Evolutionary conservation across 805 yeast genomes (phyloP), one percentile per base, ranked within the genome.

Genomic region (Blastobotrys muscicola): DNA sequence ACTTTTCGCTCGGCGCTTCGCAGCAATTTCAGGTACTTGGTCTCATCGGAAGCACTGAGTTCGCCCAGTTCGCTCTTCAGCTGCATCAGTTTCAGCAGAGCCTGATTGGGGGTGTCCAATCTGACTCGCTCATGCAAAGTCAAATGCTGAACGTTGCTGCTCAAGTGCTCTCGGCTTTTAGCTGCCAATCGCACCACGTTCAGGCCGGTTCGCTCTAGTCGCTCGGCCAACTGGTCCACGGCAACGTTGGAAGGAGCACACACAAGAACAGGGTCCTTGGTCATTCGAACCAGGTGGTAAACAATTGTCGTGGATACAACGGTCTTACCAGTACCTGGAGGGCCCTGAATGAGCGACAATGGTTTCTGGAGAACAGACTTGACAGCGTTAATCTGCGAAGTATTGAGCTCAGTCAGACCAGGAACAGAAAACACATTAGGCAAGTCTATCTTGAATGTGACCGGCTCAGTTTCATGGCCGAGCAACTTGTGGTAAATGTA

Each of bases 221-320:
- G 82, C 8, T 71, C 72, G 2, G 95, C 85, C 44, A 89, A 69
- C 65, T 89, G 95, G 60, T 89, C 96, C 29, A 85, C 95, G 0
- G 96, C 97, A 40, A 89, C 90, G 61, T 89, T 89, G 14, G 95
- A 87, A 15, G 97, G 96, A 2, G 97, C 96, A 69, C 95, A 85
- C 2, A 87, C 96, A 34, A 89, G 69, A 7, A 87, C 77, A 48
- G 76, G 75, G 39, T 76, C 79, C 44, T 75, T 74, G 52, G 75
- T 76, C 47, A 79, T 56, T 46, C 76, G 75, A 2, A 78, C 70
- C 43, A 86, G 65, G 55, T 85, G 95, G 53, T 84, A 81, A 29
- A 87, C 75, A 45, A 89, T 84, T 0, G 94, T 80, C 1, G 95
- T 90, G 0, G 95, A 85, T 0, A 95, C 87, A 11, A 85, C 94